Conservation (phyloP, 306 rosid species). For the Vicia sativa region DNA sequence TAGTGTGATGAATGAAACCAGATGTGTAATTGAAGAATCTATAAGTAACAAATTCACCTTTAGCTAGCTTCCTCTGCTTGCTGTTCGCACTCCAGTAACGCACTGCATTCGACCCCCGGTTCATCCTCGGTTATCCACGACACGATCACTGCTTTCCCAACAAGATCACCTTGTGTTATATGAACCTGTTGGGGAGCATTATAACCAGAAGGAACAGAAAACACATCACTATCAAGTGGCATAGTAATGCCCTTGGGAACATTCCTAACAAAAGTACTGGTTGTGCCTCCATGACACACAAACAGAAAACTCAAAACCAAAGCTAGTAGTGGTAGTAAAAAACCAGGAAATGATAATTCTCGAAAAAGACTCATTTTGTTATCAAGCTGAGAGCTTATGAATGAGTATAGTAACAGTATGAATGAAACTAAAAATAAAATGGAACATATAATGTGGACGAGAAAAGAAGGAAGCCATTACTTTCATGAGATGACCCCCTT, state of each 20-base stretch:
- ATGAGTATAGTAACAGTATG: background rate
- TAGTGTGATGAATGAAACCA: slow-evolving; percentile 84
- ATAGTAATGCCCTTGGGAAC: slow-evolving; percentile 48
- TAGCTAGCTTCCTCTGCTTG: slow-evolving; percentile 38
- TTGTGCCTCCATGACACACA: slow-evolving; percentile 59
- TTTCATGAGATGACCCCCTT: slow-evolving; percentile 1
- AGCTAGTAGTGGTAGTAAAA: slow-evolving; percentile 23
- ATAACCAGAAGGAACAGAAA: slow-evolving; percentile 60
- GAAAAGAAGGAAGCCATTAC: background rate
- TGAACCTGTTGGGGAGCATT: slow-evolving; percentile 96
- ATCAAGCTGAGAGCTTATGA: background rate
- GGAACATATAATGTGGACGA: background rate
- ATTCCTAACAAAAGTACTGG: slow-evolving; percentile 52
- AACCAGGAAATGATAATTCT: slow-evolving; percentile 26
- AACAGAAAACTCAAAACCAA: slow-evolving; percentile 37
- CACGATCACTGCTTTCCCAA: slow-evolving; percentile 72
- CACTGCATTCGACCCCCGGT: slow-evolving; percentile 64
- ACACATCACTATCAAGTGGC: slow-evolving; percentile 60
- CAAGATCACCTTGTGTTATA: slow-evolving; percentile 84
- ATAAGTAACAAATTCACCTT: slow-evolving; percentile 55
- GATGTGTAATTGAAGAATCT: slow-evolving; percentile 74
- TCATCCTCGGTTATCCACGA: slow-evolving; percentile 77
- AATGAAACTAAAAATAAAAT: background rate
- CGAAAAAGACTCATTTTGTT: slow-evolving; percentile 33
- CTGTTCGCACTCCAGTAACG: slow-evolving; percentile 66